Evolutionary conservation across 1,284 basidiomycete species (phyloP), one percentile per base, ranked within the genome.

Genomic region (Pterula multifida): DNA sequence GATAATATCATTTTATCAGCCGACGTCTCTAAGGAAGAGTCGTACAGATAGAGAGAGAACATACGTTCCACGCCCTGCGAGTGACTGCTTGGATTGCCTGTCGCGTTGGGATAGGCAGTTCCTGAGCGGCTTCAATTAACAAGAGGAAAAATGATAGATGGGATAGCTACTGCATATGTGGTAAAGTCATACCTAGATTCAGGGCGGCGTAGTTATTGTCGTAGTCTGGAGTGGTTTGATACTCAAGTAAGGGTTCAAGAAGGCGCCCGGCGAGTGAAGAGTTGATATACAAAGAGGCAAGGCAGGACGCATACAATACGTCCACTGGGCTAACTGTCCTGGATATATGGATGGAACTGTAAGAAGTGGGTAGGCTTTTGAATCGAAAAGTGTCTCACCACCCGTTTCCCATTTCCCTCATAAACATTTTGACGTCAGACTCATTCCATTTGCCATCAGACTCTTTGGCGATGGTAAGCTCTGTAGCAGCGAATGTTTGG

Each of bases 351-450:
- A n/a, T n/a, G n/a, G n/a, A n/a, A n/a, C n/a, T n/a, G n/a, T n/a
- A n/a, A n/a, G n/a, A n/a, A n/a, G n/a, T n/a, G n/a, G n/a, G n/a
- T n/a, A n/a, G n/a, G n/a, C n/a, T n/a, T n/a, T n/a, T n/a, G n/a
- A n/a, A n/a, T n/a, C n/a, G n/a, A n/a, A n/a, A 3, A 28, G 19
- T 13, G 32, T 55, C 60, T 25, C 49, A 65, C 64, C 52, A 50
- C 6, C 50, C 51, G 17, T 51, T 55, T 0, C 68, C 69, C 15
- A 66, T 60, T 57, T 73, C 66, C 56, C 67, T 74, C 71, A 76
- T 71, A 61, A 75, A 77, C 22, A 66, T 65, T 60, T 66, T 66
- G 12, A 73, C 61, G 54, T 75, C 72, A 0, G 63, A 64, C 0
- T 56, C 50, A 49, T 66, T 63, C 50, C 54, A 57, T 17, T 60